Base-by-base conservation (phyloP, 176 grass and related monocot species). In the Eragrostis nindensis region DNA sequence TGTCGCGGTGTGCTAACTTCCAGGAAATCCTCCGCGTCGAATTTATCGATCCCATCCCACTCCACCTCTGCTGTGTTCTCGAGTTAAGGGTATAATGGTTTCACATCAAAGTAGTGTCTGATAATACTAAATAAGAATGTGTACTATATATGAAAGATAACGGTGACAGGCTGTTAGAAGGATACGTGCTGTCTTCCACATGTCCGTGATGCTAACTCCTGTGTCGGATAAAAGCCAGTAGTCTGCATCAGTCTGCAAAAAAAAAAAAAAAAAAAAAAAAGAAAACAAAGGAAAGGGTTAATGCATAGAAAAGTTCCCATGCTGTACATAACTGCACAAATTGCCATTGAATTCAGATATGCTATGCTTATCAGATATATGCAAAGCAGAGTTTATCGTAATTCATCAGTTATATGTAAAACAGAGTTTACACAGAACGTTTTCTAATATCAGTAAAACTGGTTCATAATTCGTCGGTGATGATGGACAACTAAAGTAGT, bases 101-200 rank as follows among this genome's bases (percentile, higher is more conserved):
- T n/a, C n/a, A n/a, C n/a, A n/a, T n/a, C n/a, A n/a, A 86, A 78
- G 44, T 41, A n/a, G n/a, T n/a, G n/a, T n/a, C n/a, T n/a, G 62
- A 0, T 56, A n/a, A 40, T 62, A 24, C 12, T 60, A 52, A 14
- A 18, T 66, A 36, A 73, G 10, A 24, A 84, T 69, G 30, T 70
- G 11, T 19, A 38, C 22, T 11, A 53, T 53, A 70, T 43, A 36
- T 11, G 41, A 79, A 81, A 68, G 14, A 60, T 45, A 71, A 7
- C 16, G 49, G 62, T n/a, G n/a, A n/a, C n/a, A n/a, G n/a, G n/a
- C n/a, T n/a, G 78, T 72, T 60, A 66, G n/a, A n/a, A 97, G 92
- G 95, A 97, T 97, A 97, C 95, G 86, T 56, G 90, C 76, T 82
- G 86, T 83, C 66, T 94, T 92, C 95, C 95, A 98, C 83, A 94